Evolutionary conservation across 163 green algal genomes (phyloP).

Genomic region (Smithsoniella earleae): DNA sequence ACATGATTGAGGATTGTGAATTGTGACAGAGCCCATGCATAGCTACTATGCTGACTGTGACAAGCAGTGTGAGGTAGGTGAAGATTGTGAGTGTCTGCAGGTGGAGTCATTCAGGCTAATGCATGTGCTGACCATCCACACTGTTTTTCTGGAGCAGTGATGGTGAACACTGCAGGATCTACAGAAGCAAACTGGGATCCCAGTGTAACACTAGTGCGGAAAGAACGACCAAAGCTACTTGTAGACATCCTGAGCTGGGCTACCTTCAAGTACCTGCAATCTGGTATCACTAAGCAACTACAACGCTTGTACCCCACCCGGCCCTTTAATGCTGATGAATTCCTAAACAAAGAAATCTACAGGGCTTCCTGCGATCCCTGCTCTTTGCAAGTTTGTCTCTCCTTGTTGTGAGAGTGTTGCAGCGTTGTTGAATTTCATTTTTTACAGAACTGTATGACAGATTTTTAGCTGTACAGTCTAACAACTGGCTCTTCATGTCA

Average conservation of each 20-base stretch:
- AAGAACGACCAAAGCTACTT: constrained; percentile 31
- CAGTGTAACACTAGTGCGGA: constrained; percentile 17
- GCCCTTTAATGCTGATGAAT: constrained; percentile 61
- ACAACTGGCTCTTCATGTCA: neutral
- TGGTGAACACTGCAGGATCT: constrained; percentile 42
- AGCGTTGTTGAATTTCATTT: too few species aligned
- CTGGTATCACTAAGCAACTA: constrained; percentile 51
- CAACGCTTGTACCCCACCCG: constrained; percentile 66
- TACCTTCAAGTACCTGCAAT: constrained; percentile 70
- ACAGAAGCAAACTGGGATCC: constrained; percentile 45
- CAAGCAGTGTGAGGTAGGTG: too few species aligned
- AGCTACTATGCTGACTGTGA: too few species aligned
- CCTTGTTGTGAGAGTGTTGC: neutral
- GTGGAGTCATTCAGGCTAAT: too few species aligned
- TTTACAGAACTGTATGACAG: too few species aligned
- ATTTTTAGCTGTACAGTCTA: too few species aligned
- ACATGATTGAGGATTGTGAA: too few species aligned
- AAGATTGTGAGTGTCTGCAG: too few species aligned
- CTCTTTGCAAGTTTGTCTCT: constrained; percentile 49
- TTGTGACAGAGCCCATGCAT: too few species aligned
- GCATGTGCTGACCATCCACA: constrained; percentile 63
- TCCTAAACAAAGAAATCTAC: constrained; percentile 73
- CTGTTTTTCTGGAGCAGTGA: constrained; percentile 46
- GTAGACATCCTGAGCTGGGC: constrained; percentile 33
- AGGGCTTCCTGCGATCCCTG: constrained; percentile 68